Evolutionary conservation across 306 rosid species (phyloP), one percentile per base, ranked within the genome.

Genomic region (Dalbergia cochinchinensis): DNA sequence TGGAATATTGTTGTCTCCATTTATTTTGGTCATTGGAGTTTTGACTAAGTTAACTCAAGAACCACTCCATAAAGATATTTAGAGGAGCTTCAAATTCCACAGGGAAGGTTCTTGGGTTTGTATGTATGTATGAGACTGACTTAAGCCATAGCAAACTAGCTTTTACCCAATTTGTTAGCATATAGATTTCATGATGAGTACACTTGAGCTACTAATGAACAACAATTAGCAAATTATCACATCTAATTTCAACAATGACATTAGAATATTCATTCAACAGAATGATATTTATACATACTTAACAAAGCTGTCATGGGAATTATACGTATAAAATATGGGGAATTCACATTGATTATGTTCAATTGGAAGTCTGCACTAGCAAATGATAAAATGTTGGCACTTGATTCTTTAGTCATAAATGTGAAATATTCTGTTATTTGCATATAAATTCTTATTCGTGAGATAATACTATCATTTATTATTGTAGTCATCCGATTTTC

Each of bases 41-140:
- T 73, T 57, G 67, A 57, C 78, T 19, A 55, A 37, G 16, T 35
- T 53, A 53, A 35, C 67, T 10, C 31, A 11, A 13, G 41, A 71
- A 71, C 22, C 18, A 55, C 31, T 11, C 1, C 1, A 53, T 8
- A 53, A 9, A 42, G 9, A 42, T 8, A 53, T 15, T 16, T n/a
- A 13, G 59, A 53, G 22, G 59, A 53, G 10, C 59, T 53, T n/a
- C 22, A 15, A 16, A 53, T 53, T 53, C 59, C 22, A 53, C 22
- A 53, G 59, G 14, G 5, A 53, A 53, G 1, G 26, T 11, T 7
- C 61, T 16, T 16, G 20, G 7, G 8, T 15, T 42, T 42, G 48
- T 9, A 6, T 55, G 4, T 16, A 16, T 6, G 22, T 7, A 54
- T 2, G 10, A 15, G 60, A 16, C 60, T 14, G 20, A n/a, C 31